Base-by-base conservation (phyloP, 2,329 filamentous ascomycete genomes). In the Xylariaceae sp. region DNA sequence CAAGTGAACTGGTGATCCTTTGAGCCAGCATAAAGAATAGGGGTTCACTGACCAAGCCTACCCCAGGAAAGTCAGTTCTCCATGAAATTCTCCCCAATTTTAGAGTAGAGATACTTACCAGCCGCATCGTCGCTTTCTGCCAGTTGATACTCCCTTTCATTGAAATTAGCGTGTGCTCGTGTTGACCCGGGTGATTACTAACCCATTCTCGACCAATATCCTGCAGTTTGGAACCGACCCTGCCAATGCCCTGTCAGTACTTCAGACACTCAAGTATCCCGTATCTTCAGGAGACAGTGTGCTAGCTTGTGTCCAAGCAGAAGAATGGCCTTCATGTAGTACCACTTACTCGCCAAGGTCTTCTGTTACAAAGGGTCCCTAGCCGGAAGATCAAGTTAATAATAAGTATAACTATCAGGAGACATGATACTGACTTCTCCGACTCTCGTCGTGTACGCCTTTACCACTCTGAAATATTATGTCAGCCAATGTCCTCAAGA, bases 111-210 rank as follows among this genome's bases (percentile, higher is more conserved):
- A 7, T 3, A 37, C 32, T 37, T 10, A 29, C 52, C 52, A 55
- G 21, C 54, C 50, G 32, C 49, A 48, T 57, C 82, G 77, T 43
- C 82, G 75, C 64, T 75, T 79, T 44, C 82, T 76, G 42, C 82
- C 81, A 18, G 81, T 83, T 2, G 74, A 74, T 54, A 77, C 68
- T 56, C 69, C 32, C 32, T 37, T 37, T 12, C 14, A 37, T 14
- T 37, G 6, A 37, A 37, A 7, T 37, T 16, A 37, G 32, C 32
- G 7, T 14, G 6, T 37, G 12, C 32, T 37, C 32, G 32, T 37
- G 7, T 10, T 37, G 5, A 16, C 6, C 9, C 7, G 6, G 3
- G 14, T 37, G 32, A 37, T 16, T 37, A 16, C 32, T 3, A 7
- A 37, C 32, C 32, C 41, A 46, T 59, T 65, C 54, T 75, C 73